phyloP scores from a whole-genome alignment of 1,284 basidiomycete species.

The Puccinia triticina region DNA sequence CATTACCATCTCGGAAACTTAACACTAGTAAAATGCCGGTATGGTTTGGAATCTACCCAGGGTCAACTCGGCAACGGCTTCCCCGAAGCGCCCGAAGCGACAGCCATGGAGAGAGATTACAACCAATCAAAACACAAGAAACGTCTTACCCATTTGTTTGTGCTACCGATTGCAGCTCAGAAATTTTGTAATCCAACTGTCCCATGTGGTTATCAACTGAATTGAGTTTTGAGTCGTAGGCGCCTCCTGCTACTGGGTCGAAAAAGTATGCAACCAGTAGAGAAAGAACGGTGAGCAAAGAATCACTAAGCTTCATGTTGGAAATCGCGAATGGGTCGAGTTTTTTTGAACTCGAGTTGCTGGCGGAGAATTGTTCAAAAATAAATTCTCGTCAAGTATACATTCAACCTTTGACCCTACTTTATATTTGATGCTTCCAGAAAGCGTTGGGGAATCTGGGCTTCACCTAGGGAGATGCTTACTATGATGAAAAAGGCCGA shows the following conservation, averaged over 20 bases:
- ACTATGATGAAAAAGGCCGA: constrained; percentile 1
- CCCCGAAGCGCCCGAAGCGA: background rate
- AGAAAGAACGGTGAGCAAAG: constrained; percentile 13
- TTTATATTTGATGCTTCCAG: background rate
- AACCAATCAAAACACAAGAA: background rate
- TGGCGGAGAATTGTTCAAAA: background rate
- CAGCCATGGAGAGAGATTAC: background rate
- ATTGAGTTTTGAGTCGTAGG: constrained; percentile 24
- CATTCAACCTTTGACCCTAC: constrained; percentile 12
- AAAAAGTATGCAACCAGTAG: constrained; percentile 8
- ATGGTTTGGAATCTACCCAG: background rate
- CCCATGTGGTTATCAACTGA: constrained; percentile 15
- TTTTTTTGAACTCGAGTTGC: constrained; percentile 12
- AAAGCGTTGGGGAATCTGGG: constrained; percentile 1
- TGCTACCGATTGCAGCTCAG: constrained; percentile 5
- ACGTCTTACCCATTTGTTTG: constrained; percentile 1
- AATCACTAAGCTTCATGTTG: constrained; percentile 19
- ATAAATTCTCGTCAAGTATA: background rate
- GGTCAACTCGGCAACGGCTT: background rate
- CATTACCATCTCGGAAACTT: background rate
- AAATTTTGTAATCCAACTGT: constrained; percentile 30
- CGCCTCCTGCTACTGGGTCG: constrained; percentile 1
- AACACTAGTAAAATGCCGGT: background rate
- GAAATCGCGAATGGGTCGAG: constrained; percentile 1
- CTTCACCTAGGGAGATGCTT: background rate